Evolutionary conservation across 2,329 filamentous ascomycete species (phyloP).

Genomic region (Akanthomyces dipterigenus): DNA sequence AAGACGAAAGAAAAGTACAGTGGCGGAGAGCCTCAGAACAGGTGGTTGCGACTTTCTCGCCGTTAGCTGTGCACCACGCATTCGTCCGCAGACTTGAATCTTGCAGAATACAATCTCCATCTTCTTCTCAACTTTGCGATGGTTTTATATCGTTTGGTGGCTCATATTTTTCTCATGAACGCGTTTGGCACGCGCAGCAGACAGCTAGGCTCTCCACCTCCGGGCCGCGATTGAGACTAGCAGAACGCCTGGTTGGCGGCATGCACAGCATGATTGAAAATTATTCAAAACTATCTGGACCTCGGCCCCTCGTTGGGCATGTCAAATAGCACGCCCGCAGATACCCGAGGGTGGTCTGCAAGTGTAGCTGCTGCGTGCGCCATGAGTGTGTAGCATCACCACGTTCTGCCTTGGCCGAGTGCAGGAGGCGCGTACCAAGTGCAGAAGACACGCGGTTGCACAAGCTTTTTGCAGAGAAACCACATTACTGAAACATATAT

Average conservation of each 20-base stretch:
- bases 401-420: not conserved
- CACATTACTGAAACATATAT: too few relatives aligned
- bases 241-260: not conserved
- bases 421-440: not conserved
- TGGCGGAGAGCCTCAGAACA: not conserved
- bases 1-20: too few relatives aligned
- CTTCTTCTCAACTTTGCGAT: not conserved
- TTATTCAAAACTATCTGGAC: not conserved
- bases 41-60: not conserved
- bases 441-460: not conserved
- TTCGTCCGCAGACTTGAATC: not conserved
- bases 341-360: conserved; percentile 18
- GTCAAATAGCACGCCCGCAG: conserved; percentile 21
- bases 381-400: conserved; percentile 11
- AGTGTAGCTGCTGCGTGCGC: conserved; percentile 21
- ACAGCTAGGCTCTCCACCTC: not conserved
- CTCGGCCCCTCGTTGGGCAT: conserved; percentile 18
- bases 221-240: not conserved
- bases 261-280: not conserved
- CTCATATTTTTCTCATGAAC: not conserved
- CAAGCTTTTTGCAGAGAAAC: not conserved
- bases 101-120: not conserved
- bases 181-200: not conserved
- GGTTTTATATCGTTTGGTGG: too few relatives aligned
- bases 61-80: not conserved